Percentiles rank a stretch among this genome's conserved stretches.
Conservation (phyloP, 306 rosid genomes). For the Ormosia semicastrata region DNA sequence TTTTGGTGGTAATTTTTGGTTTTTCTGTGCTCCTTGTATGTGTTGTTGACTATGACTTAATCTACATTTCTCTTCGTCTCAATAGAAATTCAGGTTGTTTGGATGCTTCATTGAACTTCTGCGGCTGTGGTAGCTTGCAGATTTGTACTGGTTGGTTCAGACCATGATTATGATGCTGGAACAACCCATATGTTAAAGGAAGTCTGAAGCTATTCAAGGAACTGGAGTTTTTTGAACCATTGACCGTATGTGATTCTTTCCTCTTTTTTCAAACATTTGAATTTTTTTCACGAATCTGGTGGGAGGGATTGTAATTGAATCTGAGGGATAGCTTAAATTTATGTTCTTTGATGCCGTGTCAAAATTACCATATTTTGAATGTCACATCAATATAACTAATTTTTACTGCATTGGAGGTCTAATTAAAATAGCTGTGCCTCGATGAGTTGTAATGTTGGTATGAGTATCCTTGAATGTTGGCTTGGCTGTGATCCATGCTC, state of each 20-base stretch:
- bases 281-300: neutral
- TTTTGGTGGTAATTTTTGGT: neutral
- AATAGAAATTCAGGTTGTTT: neutral
- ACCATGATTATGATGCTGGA: constrained; percentile 26
- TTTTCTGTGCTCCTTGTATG: neutral
- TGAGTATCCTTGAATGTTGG: neutral
- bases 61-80: neutral
- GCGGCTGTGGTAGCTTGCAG: constrained; percentile 20
- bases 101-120: constrained; percentile 7
- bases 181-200: neutral
- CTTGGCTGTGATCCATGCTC: neutral
- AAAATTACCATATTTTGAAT: neutral
- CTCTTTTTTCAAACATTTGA: neutral
- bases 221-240: neutral
- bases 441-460: neutral
- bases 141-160: neutral
- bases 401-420: neutral
- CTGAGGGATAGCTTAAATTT: neutral
- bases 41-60: neutral
- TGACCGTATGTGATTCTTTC: constrained; percentile 21
- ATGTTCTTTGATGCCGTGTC: neutral
- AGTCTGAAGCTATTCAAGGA: constrained; percentile 19
- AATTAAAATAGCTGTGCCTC: neutral
- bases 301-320: neutral
- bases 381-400: neutral